A percentile compares a stretch with the other conserved stretches of the same genome.
Conservation (phyloP, 2,329 filamentous ascomycete genomes). For the Trichophyton equinum region DNA sequence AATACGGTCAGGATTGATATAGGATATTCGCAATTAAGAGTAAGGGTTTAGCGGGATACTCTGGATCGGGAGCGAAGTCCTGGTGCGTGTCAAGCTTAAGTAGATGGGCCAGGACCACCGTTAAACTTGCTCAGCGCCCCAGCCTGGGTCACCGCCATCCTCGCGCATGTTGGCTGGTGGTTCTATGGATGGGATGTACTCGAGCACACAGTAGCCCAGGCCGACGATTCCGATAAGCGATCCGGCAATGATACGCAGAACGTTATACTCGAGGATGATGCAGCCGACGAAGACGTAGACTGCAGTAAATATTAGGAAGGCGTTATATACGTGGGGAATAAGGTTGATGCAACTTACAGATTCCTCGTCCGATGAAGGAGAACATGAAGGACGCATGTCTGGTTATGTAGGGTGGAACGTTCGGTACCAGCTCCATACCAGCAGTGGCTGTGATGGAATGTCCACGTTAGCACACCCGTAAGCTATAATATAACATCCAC, state of each 20-base stretch:
- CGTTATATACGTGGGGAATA: neutral
- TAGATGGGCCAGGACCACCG: neutral
- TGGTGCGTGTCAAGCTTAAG: neutral
- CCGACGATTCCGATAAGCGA: constrained; percentile 66
- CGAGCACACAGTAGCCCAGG: constrained; percentile 61
- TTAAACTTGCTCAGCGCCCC: constrained; percentile 67
- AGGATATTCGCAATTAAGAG: neutral
- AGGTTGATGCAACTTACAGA: constrained; percentile 53
- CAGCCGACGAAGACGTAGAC: constrained; percentile 95
- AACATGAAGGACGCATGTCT: constrained; percentile 97
- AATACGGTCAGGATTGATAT: neutral
- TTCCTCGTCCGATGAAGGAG: constrained; percentile 87
- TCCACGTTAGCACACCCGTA: constrained; percentile 16
- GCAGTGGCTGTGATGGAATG: constrained; percentile 44
- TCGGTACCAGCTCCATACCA: constrained; percentile 63
- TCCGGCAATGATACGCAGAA: constrained; percentile 63
- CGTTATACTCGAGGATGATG: constrained; percentile 58
- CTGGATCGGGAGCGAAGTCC: neutral
- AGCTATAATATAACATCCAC: neutral
- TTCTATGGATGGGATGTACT: constrained; percentile 68
- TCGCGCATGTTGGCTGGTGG: constrained; percentile 73
- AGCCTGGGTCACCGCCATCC: constrained; percentile 58
- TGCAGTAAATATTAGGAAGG: constrained; percentile 25
- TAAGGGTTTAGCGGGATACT: neutral
- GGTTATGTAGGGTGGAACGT: constrained; percentile 83